phyloP scores from a whole-genome alignment of 2,329 filamentous ascomycete species.

The Fusarium sp. region DNA sequence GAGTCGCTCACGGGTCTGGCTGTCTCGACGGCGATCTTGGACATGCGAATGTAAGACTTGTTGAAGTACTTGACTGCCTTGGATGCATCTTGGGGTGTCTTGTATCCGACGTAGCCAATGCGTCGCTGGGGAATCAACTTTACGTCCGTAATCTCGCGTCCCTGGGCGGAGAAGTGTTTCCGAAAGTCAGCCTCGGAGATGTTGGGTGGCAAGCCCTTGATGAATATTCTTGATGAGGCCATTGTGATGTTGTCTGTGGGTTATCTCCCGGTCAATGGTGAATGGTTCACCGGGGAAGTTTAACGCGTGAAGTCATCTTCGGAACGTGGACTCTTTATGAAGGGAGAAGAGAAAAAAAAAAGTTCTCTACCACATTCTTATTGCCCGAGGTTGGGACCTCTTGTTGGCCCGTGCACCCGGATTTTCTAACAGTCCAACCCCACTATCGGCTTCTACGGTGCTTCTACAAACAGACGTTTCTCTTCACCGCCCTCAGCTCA shows the following conservation, averaged over 20 bases:
- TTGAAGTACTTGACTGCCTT: constrained; percentile 96
- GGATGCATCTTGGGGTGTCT: constrained; percentile 82
- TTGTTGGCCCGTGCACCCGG: constrained; percentile 45
- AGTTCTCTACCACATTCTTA: constrained; percentile 49
- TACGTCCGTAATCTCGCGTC: constrained; percentile 86
- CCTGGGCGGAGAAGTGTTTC: constrained; percentile 85
- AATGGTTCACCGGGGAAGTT: constrained; percentile 47
- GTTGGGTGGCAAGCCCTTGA: constrained; percentile 88
- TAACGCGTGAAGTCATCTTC: constrained; percentile 49
- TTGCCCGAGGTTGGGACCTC: constrained; percentile 43
- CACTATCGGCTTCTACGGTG: constrained; percentile 38
- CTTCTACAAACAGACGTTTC: constrained; percentile 39
- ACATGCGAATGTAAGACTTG: constrained; percentile 95
- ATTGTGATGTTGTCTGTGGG: constrained; percentile 53
- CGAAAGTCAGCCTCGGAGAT: constrained; percentile 88
- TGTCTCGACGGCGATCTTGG: constrained; percentile 90
- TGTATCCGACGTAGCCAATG: constrained; percentile 97
- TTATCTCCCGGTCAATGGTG: constrained; percentile 46
- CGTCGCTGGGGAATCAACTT: constrained; percentile 91
- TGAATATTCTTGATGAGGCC: constrained; percentile 79
- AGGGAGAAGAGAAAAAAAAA: constrained; percentile 52
- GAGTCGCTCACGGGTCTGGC: constrained; percentile 78
- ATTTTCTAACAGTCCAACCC: constrained; percentile 38
- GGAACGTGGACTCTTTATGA: constrained; percentile 44
- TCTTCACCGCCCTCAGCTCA: constrained; percentile 39